Conservation (phyloP, 2,329 filamentous ascomycete genomes). For the Arthroderma sp. region DNA sequence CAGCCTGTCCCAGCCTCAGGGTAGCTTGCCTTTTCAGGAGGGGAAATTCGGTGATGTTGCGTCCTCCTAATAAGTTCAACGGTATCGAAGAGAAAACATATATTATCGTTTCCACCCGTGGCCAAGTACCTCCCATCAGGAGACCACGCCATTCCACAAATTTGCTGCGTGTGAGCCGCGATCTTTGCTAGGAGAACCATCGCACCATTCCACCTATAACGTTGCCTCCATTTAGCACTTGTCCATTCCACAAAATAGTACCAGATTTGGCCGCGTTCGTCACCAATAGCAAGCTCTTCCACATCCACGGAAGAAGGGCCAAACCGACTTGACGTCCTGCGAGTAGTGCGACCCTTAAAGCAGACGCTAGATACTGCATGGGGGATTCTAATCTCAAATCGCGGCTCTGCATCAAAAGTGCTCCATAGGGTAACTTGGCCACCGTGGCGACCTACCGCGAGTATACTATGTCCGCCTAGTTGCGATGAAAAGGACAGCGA, state of each 20-base stretch:
- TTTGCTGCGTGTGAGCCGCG: conserved; percentile 69
- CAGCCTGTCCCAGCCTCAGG: neutral
- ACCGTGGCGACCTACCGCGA: conserved; percentile 72
- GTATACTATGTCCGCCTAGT: conserved; percentile 61
- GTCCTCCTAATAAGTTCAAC: conserved; percentile 40
- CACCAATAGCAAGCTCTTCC: conserved; percentile 78
- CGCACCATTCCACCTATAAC: conserved; percentile 63
- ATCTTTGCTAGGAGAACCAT: conserved; percentile 69
- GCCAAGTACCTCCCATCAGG: conserved; percentile 63
- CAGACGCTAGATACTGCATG: conserved; percentile 64
- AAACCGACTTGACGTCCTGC: conserved; percentile 38
- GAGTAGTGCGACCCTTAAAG: conserved; percentile 57
- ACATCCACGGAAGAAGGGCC: conserved; percentile 46
- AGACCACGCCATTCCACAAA: conserved; percentile 89
- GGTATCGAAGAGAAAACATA: conserved; percentile 68
- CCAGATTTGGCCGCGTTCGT: conserved; percentile 70
- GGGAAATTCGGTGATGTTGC: neutral
- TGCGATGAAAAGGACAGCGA: conserved; percentile 82
- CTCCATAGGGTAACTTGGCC: conserved; percentile 69
- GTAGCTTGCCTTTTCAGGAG: neutral
- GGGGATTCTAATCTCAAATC: conserved; percentile 64
- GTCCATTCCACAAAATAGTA: conserved; percentile 87
- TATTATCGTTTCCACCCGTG: conserved; percentile 85
- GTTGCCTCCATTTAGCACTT: conserved; percentile 42
- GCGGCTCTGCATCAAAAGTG: conserved; percentile 49